Conservation (phyloP, 306 rosid species). For the Citrullus amarus region DNA sequence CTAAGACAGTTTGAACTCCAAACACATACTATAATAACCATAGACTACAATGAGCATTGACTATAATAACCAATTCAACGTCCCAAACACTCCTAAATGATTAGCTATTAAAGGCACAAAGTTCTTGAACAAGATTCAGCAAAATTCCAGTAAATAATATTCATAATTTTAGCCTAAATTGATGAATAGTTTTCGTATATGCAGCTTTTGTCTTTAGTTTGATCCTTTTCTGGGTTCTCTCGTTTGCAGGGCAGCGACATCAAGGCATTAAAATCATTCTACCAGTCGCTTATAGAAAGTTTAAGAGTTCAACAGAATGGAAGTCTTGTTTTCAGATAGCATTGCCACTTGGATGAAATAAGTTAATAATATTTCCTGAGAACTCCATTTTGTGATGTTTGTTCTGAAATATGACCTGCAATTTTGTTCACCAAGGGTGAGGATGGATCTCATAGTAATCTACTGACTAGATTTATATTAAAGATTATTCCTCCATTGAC, state of each 20-base stretch:
- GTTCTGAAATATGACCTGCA: slow-evolving; percentile 19
- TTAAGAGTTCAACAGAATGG: slow-evolving; percentile 77
- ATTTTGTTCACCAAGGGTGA: slow-evolving; percentile 42
- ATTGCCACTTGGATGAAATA: slow-evolving; percentile 16
- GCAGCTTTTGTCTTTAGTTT: neutral
- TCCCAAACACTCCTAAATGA: too few relatives aligned
- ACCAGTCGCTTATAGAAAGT: slow-evolving; percentile 65
- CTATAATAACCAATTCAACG: too few relatives aligned
- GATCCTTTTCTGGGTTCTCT: slow-evolving; percentile 8
- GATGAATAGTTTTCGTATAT: neutral
- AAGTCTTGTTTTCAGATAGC: slow-evolving; percentile 86
- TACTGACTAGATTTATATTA: neutral
- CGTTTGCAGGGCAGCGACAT: slow-evolving; percentile 67
- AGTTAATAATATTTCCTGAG: slow-evolving; percentile 9
- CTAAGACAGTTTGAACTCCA: too few relatives aligned
- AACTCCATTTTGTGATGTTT: slow-evolving; percentile 17
- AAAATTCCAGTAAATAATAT: neutral
- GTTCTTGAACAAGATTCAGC: neutral
- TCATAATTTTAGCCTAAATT: too few relatives aligned
- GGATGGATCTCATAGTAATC: neutral
- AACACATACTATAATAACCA: too few relatives aligned
- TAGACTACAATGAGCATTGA: too few relatives aligned
- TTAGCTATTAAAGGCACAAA: neutral
- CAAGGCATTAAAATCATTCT: slow-evolving; percentile 69
- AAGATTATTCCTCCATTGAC: neutral